Evolutionary conservation across 2,329 filamentous ascomycete genomes (phyloP), one percentile per base, ranked within the genome.

Genomic region (Podosphaera fusca): DNA sequence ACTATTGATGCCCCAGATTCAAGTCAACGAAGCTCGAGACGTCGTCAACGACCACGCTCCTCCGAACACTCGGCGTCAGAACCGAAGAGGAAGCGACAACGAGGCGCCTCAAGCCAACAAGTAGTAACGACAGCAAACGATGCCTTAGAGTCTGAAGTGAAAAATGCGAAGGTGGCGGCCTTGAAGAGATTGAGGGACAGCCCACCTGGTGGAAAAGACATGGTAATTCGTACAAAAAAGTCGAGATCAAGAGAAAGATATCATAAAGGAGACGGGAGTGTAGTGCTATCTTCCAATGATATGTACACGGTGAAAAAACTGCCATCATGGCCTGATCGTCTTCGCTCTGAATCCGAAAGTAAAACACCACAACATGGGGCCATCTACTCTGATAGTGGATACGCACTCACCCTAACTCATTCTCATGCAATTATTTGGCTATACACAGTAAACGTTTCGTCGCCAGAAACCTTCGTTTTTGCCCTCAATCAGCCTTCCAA

Each of bases 371-470:
- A 84, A 67, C 78, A 80, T 65, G 84, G 82, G 65, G 76, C 78
- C 36, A 74, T 87, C 59, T 79, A 79, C 68, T 78, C 76, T 46
- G 77, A 74, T 59, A 79, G 72, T 66, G 84, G 80, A 61, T 87
- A 89, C 66, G 89, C 86, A 54, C 75, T 96, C 57, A 82, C 81
- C 52, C 75, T 96, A 57, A 94, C 87, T 7, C 80, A 83, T 62
- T 81, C 83, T 6, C 82, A 89, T 66, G 92, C 89, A 63, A 78
- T 94, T 60, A 80, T 95, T 55, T 98, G 92, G 92, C 84, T 87
- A 14, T 96, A 96, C 70, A 80, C 80, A 34, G 74, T 76, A n/a
- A 75, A 77, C 31, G 75, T 78, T 38, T 72, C 79, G 55, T 82
- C 83, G 0, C 81, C 84, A 64, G 84, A 90, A 67, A 84, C 87